phyloP scores from a whole-genome alignment of 1,284 basidiomycete genomes.

The Sanguinoderma infundibulare region DNA sequence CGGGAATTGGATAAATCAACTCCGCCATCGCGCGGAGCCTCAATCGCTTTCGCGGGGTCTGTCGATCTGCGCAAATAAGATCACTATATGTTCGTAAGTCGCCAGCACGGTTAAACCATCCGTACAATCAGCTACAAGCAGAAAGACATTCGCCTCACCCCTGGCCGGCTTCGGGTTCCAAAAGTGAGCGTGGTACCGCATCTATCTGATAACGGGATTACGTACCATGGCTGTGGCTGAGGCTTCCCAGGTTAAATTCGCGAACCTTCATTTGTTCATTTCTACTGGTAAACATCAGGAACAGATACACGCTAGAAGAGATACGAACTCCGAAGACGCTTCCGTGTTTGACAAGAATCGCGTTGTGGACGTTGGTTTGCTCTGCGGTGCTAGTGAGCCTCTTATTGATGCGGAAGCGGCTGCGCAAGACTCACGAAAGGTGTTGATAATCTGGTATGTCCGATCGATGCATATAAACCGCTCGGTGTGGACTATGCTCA shows the following conservation, averaged over 20 bases:
- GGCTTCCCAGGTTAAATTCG: neutral
- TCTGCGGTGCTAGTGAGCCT: neutral
- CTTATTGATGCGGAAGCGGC: neutral
- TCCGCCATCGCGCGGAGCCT: no score
- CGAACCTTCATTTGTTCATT: neutral
- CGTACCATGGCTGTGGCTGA: neutral
- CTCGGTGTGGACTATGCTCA: no score
- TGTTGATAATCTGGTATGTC: no score
- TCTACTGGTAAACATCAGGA: neutral
- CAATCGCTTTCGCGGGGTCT: no score
- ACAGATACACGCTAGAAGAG: neutral
- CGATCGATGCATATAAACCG: no score
- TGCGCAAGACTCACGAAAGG: no score
- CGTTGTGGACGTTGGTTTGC: neutral
- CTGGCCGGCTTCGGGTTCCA: neutral
- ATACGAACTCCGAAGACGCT: neutral
- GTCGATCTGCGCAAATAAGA: no score
- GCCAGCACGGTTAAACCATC: no score
- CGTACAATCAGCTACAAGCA: no score
- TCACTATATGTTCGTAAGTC: no score
- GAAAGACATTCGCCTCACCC: no score
- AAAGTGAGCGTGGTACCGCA: neutral
- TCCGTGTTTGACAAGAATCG: neutral
- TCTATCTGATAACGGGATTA: constrained; percentile 3
- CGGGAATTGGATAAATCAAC: no score